Evolutionary conservation across 306 rosid species (phyloP), one percentile per base, ranked within the genome.

Genomic region (Prosopis cineraria): DNA sequence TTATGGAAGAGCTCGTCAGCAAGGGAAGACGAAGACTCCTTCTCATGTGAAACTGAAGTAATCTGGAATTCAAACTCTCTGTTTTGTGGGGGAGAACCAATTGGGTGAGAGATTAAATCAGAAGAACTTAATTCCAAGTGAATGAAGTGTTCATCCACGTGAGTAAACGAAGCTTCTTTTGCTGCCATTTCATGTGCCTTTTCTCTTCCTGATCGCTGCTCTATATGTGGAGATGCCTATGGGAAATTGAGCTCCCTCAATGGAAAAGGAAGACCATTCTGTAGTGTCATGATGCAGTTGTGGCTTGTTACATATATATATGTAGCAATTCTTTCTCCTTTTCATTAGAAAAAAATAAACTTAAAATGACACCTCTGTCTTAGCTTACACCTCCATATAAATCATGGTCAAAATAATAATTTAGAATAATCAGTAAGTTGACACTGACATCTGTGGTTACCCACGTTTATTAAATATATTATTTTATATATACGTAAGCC

Each of bases 1-100:
- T 86, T 87, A 84, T 87, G 80, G 85, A 90, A 90, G 52, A 90
- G 91, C n/a, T 88, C 88, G 55, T 90, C 91, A 13, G 93, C 93
- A 29, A 88, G 89, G 33, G 79, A 93, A 70, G 85, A 65, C 55
- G 68, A 53, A 75, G 85, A 9, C 20, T 76, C 81, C 68, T 48
- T 81, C 72, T 84, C 80, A 27, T 52, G 73, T 31, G 85, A 74
- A 76, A 78, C 47, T 74, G 90, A 78, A 33, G 84, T 69, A 84
- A 84, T 88, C 53, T 87, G 93, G 59, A 90, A 90, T 87, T 89
- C 91, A 79, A 90, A 87, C 67, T 90, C 96, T 77, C 81, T 86
- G 45, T 75, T 70, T 25, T 27, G 34, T 3, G 33, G 65, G 17
- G 64, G 17, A 25, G 36, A 5, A 9, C 16, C 13, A 14, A 24